Base-by-base conservation (phyloP, 441 rosid species). In the Croton setiger region DNA sequence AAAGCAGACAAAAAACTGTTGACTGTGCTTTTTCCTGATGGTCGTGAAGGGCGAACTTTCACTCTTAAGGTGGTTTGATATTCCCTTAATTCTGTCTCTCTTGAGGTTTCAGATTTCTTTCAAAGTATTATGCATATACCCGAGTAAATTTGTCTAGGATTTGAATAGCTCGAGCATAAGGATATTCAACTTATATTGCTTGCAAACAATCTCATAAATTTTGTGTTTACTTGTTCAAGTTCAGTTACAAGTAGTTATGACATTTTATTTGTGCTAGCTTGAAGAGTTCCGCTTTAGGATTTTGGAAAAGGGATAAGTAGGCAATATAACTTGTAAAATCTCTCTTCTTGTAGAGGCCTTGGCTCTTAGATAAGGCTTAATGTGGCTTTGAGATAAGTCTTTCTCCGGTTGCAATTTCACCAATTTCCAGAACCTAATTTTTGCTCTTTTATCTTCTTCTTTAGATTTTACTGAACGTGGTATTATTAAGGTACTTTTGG, bases 41-140 rank as follows among this genome's bases (percentile, higher is more conserved):
- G 98, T 59, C 97, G 96, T 64, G 98, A 95, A 69, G 99, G 99
- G 72, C 87, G 98, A 49, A 85, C 98, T 79, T 96, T 96, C 80
- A 96, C 99, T 35, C 91, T 96, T 60, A 96, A 96, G 98, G 98
- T 96, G 76, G 64, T 71, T 69, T 48, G 31, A 59, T 75, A 31
- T 62, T 68, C 53, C 69, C 44, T 43, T 60, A 14, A 35, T 63
- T 21, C 52, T n/a, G 2, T 11, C 49, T 17, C 7, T 55, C 75
- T 66, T 74, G 70, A 60, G 64, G 31, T 51, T 60, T 9, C 59
- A 27, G 31, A 27, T 27, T 27, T 27, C 33, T 55, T 59, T 63
- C 51, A 37, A 11, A 6, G n/a, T 41, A 33, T 60, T 39, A 18
- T 47, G 62, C 37, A 53, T n/a, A 39, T 23, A 23, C 52, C 31